Conservation (phyloP, 176 grass and related monocot species). For the Stipa capillata region DNA sequence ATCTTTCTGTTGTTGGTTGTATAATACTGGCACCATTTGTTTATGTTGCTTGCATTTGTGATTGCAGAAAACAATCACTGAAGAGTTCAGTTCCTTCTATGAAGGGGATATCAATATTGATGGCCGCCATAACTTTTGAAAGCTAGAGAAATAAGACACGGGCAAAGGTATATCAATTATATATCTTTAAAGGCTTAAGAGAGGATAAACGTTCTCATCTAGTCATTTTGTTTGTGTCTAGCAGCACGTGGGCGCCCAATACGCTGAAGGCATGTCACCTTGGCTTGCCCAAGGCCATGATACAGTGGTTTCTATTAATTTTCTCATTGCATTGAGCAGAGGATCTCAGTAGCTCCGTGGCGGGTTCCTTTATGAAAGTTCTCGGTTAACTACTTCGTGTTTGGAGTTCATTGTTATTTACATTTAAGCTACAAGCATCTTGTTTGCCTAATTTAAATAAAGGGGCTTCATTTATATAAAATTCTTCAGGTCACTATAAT, state of each 20-base stretch:
- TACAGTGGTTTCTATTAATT: background rate
- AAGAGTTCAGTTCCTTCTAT: background rate
- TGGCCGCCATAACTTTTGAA: background rate
- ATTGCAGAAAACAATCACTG: slow-evolving; percentile 6
- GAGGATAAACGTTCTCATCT: slow-evolving; percentile 9
- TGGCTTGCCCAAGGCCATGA: background rate
- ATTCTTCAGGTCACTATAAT: background rate
- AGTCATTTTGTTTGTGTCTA: slow-evolving; percentile 15
- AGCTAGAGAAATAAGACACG: too few relatives aligned
- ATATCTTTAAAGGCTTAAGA: background rate
- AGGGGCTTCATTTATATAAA: background rate
- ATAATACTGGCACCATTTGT: background rate
- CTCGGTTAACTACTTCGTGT: background rate
- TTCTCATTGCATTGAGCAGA: background rate
- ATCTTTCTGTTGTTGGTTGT: background rate
- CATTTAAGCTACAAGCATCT: background rate
- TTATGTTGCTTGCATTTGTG: background rate
- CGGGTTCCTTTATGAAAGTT: background rate
- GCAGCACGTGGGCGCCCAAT: background rate
- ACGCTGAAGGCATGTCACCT: background rate
- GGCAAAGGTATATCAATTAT: background rate
- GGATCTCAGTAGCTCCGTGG: background rate
- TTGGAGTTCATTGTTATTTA: background rate
- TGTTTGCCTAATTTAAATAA: background rate
- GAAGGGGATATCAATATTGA: background rate